Evolutionary conservation across 2,329 filamentous ascomycete species (phyloP).

Genomic region (Sporothrix brunneoviolacea): DNA sequence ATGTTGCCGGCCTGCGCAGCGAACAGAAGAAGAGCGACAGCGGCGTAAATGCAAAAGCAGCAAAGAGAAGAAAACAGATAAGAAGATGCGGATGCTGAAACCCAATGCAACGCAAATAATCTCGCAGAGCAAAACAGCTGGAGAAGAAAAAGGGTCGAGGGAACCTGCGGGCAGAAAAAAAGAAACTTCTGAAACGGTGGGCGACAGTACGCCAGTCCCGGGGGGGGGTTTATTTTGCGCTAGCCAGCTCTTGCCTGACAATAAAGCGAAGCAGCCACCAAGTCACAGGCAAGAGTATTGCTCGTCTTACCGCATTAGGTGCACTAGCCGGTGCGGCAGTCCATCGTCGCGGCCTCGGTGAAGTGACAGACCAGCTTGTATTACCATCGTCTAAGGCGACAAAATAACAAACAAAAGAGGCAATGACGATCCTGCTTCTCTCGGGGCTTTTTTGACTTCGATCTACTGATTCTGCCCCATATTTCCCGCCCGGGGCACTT

Average conservation of each 20-base stretch:
- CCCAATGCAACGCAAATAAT: background rate
- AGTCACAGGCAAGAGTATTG: no score
- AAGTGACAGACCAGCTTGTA: no score
- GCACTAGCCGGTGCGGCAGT: no score
- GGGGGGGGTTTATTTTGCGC: background rate
- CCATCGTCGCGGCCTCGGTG: no score
- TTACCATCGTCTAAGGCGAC: no score
- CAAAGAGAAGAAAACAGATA: background rate
- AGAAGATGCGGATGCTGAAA: background rate
- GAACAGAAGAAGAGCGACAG: background rate
- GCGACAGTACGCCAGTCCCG: background rate
- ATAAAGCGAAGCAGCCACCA: background rate
- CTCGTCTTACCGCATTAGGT: no score
- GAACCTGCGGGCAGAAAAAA: background rate
- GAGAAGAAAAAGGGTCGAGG: background rate
- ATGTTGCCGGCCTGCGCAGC: conserved; percentile 1
- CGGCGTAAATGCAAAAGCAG: background rate
- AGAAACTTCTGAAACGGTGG: conserved; percentile 10
- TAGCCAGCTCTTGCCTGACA: background rate
- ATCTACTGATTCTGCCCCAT: no score
- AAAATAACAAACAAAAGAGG: no score
- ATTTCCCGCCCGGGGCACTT: no score
- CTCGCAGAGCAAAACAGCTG: background rate
- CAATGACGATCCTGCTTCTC: no score
- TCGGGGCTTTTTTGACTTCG: no score